Evolutionary conservation across 2,329 filamentous ascomycete species (phyloP).

Genomic region (Orbilia javanica): DNA sequence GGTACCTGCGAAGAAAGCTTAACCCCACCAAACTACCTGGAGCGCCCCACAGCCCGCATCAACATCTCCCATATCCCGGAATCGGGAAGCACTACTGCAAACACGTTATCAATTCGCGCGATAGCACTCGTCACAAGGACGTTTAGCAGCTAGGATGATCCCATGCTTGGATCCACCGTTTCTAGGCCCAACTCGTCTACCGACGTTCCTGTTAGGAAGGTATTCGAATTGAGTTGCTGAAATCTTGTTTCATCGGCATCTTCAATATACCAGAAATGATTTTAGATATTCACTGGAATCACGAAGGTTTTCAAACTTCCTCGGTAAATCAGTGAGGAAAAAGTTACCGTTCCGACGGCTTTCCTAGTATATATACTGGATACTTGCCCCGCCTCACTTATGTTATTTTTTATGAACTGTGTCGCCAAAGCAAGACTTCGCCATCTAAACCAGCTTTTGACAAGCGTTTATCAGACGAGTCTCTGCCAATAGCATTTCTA

Average conservation of each 20-base stretch:
- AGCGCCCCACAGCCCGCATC: background rate
- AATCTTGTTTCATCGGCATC: constrained; percentile 43
- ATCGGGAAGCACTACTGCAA: constrained; percentile 11
- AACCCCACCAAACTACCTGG: constrained; percentile 3
- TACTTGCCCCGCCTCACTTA: background rate
- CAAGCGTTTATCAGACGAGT: constrained; percentile 2
- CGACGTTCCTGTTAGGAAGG: constrained; percentile 29
- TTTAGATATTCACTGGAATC: background rate
- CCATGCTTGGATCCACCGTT: constrained; percentile 5
- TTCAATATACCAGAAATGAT: constrained; percentile 7
- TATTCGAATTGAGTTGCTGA: constrained; percentile 5
- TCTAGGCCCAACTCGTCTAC: constrained; percentile 20
- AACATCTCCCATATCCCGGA: constrained; percentile 22
- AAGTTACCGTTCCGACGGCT: constrained; percentile 1
- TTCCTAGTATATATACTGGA: constrained; percentile 5
- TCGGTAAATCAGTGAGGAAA: constrained; percentile 13
- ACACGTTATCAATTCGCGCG: constrained; percentile 36
- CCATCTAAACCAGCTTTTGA: constrained; percentile 1
- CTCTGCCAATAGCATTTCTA: background rate
- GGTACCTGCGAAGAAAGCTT: constrained; percentile 39
- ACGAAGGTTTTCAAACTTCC: background rate
- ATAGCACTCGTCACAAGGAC: constrained; percentile 38
- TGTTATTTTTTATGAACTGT: background rate
- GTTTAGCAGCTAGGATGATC: background rate
- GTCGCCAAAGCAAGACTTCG: background rate